Base-by-base conservation (phyloP, 441 rosid genomes). In the Viola pubescens region DNA sequence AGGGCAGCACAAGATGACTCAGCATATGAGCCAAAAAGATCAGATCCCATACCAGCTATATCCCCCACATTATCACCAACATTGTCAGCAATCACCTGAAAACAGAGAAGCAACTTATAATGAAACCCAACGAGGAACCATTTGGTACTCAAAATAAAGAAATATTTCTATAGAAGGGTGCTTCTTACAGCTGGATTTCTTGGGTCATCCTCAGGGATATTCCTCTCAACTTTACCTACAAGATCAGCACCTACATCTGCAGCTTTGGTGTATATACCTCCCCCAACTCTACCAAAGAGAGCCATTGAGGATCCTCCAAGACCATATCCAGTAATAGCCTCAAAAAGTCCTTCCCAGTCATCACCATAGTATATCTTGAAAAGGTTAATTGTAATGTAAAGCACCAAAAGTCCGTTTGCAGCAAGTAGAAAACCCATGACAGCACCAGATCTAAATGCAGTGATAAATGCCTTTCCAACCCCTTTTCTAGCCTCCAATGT, bases 301-400 rank as follows among this genome's bases (percentile, higher is more conserved):
- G 97, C 97, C 97, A 92, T 89, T 72, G 98, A 92, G 55, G 98
- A 92, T 9, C 97, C 98, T 62, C 98, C 98, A 53, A 91, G 97
- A 3, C 97, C 97, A 52, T 87, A 89, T 59, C 98, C 97, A 68
- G 97, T 91, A 54, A 89, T 89, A 52, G 98, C 82, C 79, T 85
- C 95, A 44, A 85, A 91, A 68, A 89, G 94, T 38, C 71, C 57
- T 56, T 62, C 82, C 98, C 98, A 84, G 57, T 92, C 98, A 68
- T 92, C 94, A 10, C 95, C 98, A 46, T 89, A 85, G 76, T 89
- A 92, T 62, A 85, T 56, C 83, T 84, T 89, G 67, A 85, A 91
- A 46, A 87, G 64, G 60, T 83, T 85, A 76, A 89, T 89, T 54
- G 91, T 61, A 64, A 89, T 77, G 79, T 60, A 89, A 50, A 91